Evolutionary conservation across 495 filamentous ascomycete species (phyloP).

Genomic region (Monascus purpureus): DNA sequence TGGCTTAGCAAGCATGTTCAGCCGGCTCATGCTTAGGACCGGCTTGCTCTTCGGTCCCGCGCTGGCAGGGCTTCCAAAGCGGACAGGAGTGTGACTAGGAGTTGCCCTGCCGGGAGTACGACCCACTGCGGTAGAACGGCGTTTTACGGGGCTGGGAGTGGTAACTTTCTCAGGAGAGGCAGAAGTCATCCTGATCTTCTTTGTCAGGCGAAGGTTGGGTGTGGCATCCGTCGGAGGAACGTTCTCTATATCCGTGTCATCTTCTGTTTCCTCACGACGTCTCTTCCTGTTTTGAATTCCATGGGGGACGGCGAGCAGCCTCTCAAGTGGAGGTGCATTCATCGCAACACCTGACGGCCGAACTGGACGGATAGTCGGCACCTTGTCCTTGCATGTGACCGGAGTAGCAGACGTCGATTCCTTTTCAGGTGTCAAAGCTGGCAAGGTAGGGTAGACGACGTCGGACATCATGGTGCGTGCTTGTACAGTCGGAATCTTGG

Average conservation of each 20-base stretch:
- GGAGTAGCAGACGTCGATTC: slow-evolving; percentile 2
- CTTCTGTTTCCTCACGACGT: slow-evolving; percentile 18
- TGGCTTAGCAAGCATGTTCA: slow-evolving; percentile 39
- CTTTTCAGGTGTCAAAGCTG: slow-evolving; percentile 24
- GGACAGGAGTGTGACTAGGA: slow-evolving; percentile 17
- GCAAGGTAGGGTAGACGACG: slow-evolving; percentile 30
- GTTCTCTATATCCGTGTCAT: slow-evolving; percentile 28
- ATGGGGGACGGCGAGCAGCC: slow-evolving; percentile 33
- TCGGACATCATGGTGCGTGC: slow-evolving; percentile 15
- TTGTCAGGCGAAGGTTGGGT: slow-evolving; percentile 26
- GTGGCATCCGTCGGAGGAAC: slow-evolving; percentile 22
- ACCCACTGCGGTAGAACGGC: slow-evolving; percentile 11
- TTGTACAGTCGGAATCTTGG: slow-evolving; percentile 22
- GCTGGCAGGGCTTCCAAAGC: slow-evolving; percentile 24
- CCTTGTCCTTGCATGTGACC: slow-evolving; percentile 2
- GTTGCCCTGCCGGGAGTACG: slow-evolving; percentile 1
- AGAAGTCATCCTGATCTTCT: slow-evolving; percentile 28
- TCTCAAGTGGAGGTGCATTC: slow-evolving; percentile 1
- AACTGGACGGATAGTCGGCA: slow-evolving; percentile 24
- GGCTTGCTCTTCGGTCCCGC: slow-evolving; percentile 18
- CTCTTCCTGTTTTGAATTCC: slow-evolving; percentile 54
- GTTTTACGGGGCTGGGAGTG: slow-evolving; percentile 25
- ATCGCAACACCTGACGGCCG: slow-evolving; percentile 14
- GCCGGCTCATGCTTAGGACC: slow-evolving; percentile 31
- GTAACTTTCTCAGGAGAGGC: slow-evolving; percentile 20